These are phyloP conservation scores for Metschnikowia cerradonensis DNA, from an alignment of 805 yeast genomes.

Conservation along the genomic window DNA sequence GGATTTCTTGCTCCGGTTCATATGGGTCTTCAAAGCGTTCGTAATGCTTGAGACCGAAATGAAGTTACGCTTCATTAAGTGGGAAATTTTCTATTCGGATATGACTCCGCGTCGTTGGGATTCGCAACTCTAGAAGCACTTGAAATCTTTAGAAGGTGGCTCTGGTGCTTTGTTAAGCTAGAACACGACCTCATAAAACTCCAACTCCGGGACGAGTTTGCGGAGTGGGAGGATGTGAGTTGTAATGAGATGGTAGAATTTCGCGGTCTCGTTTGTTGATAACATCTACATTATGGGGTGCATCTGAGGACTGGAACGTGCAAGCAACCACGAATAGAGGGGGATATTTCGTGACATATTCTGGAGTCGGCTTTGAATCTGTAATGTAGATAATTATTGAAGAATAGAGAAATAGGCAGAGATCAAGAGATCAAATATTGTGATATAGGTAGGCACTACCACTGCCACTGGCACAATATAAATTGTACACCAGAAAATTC, in stretches of 20 bases:
- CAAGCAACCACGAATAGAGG: background rate
- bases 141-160: slow-evolving; percentile 79
- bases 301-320: background rate
- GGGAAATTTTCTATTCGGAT: slow-evolving; percentile 30
- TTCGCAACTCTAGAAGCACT: slow-evolving; percentile 63
- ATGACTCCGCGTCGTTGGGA: slow-evolving; percentile 47
- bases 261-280: slow-evolving; percentile 2
- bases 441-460: no score
- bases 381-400: no score
- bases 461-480: no score
- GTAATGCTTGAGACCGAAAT: slow-evolving; percentile 28
- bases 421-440: no score
- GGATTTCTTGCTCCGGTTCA: slow-evolving; percentile 66
- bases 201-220: slow-evolving; percentile 16
- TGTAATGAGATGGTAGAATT: background rate
- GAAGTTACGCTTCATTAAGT: slow-evolving; percentile 13
- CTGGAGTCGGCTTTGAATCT: no score
- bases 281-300: slow-evolving; percentile 1
- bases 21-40: slow-evolving; percentile 66
- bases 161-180: slow-evolving; percentile 83
- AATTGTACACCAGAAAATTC: no score
- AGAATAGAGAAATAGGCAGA: no score
- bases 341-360: no score
- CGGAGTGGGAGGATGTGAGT: background rate
- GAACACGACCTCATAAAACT: slow-evolving; percentile 64